These are phyloP conservation scores for Dictyostelium discoideum DNA, from an alignment of 78 protist genomes.

Conservation along the genomic window DNA sequence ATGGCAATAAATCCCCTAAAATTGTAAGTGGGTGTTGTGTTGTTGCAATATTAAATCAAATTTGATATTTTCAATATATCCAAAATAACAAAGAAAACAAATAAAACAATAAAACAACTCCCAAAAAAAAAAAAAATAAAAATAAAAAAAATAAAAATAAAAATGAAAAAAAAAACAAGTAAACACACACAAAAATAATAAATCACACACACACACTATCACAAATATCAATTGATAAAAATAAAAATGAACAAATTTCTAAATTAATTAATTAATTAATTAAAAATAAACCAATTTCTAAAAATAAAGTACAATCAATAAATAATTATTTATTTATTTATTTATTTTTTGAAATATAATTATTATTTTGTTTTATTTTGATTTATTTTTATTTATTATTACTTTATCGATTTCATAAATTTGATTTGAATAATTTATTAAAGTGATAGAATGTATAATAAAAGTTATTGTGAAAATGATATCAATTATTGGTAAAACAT, in stretches of 20 bases:
- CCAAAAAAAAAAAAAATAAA: too few species aligned
- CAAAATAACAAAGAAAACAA: too few species aligned
- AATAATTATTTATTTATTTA: too few species aligned
- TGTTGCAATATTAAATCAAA: not conserved
- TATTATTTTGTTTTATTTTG: not conserved
- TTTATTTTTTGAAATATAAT: too few species aligned
- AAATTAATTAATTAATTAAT: too few species aligned
- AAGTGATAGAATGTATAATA: not conserved
- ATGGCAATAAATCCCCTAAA: not conserved
- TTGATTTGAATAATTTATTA: not conserved
- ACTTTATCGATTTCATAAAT: not conserved
- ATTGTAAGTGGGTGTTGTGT: not conserved
- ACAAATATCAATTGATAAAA: too few species aligned
- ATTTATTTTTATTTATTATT: not conserved
- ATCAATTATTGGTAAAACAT: not conserved
- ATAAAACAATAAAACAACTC: not conserved
- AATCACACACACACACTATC: not conserved
- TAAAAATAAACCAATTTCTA: too few species aligned
- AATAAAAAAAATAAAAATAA: too few species aligned
- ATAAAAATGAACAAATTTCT: too few species aligned
- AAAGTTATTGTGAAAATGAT: not conserved
- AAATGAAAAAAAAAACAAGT: too few species aligned
- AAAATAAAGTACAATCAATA: too few species aligned
- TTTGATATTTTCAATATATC: too few species aligned
- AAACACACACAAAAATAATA: not conserved